Percentiles rank a stretch among this genome's conserved stretches.
These are phyloP conservation scores for Trichocomaceae sp. DNA, from an alignment of 2,329 filamentous ascomycete species.

Conservation along the genomic window DNA sequence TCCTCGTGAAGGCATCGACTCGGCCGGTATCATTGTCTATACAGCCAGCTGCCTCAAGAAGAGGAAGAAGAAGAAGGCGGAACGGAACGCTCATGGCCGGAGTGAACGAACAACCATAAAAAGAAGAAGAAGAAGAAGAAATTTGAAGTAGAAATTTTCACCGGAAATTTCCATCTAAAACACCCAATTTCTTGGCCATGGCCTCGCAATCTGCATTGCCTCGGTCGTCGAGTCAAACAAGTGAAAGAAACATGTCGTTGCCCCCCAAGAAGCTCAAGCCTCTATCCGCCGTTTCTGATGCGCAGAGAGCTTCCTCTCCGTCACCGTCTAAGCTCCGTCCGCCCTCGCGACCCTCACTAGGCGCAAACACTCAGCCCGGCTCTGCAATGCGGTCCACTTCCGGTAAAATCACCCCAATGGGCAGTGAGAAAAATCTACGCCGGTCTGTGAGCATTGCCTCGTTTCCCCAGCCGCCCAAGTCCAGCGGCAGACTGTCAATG, in stretches of 20 bases:
- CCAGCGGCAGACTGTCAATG: constrained; percentile 58
- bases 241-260: constrained; percentile 66
- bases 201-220: constrained; percentile 54
- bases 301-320: constrained; percentile 38
- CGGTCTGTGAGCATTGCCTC: constrained; percentile 91
- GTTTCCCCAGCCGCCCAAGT: constrained; percentile 81
- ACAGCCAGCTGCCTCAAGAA: background rate
- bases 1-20: constrained; percentile 1
- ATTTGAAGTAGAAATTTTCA: background rate
- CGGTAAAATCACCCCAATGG: constrained; percentile 46
- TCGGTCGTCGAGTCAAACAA: constrained; percentile 53
- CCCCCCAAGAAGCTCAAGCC: constrained; percentile 67
- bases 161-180: background rate
- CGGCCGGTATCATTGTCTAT: background rate
- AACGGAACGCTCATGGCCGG: background rate
- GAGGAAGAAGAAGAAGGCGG: background rate
- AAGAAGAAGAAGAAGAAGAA: no score
- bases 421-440: constrained; percentile 62
- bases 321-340: constrained; percentile 52
- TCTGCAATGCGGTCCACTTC: constrained; percentile 51
- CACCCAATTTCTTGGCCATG: constrained; percentile 15
- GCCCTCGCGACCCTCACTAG: constrained; percentile 46
- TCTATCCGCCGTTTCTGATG: constrained; percentile 44
- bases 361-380: constrained; percentile 43
- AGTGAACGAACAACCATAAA: background rate